phyloP scores from a whole-genome alignment of 2,329 filamentous ascomycete genomes.

The Aspergillus tanneri region DNA sequence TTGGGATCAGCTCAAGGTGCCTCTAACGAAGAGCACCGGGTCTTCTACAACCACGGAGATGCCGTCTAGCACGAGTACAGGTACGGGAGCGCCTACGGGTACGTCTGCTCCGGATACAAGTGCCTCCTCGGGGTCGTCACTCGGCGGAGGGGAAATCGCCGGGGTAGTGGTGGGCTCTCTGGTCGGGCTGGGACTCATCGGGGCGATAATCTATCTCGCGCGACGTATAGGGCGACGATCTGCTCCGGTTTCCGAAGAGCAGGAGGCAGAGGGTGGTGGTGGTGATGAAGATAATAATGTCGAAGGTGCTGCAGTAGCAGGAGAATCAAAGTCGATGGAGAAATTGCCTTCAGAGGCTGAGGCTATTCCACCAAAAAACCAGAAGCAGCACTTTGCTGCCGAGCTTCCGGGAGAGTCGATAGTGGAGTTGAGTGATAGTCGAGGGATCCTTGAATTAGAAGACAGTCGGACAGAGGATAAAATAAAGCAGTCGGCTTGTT shows the following conservation, averaged over 20 bases:
- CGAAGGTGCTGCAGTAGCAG: background rate
- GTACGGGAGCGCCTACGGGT: background rate
- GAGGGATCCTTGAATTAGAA: constrained; percentile 9
- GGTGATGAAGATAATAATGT: background rate
- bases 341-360: constrained; percentile 1
- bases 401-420: constrained; percentile 11
- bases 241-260: background rate
- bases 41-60: constrained; percentile 11
- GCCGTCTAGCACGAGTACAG: constrained; percentile 8
- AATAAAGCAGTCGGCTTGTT: background rate
- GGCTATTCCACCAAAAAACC: background rate
- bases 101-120: constrained; percentile 4
- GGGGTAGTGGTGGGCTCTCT: constrained; percentile 13
- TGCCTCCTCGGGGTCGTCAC: constrained; percentile 2
- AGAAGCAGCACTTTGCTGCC: constrained; percentile 6
- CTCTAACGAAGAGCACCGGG: constrained; percentile 5
- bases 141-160: constrained; percentile 11
- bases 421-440: constrained; percentile 10
- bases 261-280: background rate
- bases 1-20: constrained; percentile 2
- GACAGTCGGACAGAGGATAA: background rate
- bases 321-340: background rate
- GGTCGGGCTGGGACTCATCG: constrained; percentile 9
- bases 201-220: constrained; percentile 5
- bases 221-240: background rate